Base-by-base conservation (phyloP, 805 yeast genomes). In the Ascoidea tarda region DNA sequence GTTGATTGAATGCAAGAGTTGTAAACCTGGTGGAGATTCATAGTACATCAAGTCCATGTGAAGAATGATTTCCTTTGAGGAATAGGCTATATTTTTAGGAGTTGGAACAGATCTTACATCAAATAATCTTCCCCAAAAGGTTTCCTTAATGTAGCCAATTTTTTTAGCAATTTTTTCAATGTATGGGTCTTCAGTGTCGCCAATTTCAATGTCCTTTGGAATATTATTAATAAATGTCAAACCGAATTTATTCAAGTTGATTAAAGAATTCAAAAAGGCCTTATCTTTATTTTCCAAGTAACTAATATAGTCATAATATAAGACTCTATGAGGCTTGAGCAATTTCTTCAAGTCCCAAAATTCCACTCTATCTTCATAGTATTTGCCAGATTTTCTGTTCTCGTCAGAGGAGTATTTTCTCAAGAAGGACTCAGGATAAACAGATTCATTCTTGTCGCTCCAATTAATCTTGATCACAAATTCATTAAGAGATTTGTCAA, bases 11-110 rank as follows among this genome's bases (percentile, higher is more conserved):
- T 85, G 93, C 48, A 85, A 69, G 46, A 83, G 63, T 63, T 85
- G 90, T 48, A 85, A 66, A 0, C 91, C 91, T 1, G 95, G 95
- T 2, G 90, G 90, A 8, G 88, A 79, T 62, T 85, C 90, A 61
- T 84, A 80, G 66, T 84, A 85, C 49, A 81, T 71, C 32, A 85
- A 70, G 60, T 86, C 93, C 84, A 83, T 85, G 59, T 85, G 95
- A 50, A 85, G 69, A 2, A 89, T 89, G 46, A 86, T 70, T 58
- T 76, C 76, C 6, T 71, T 72, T 50, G 74, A 71, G 5, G 93
- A 81, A 60, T 82, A 78, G 5, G 90, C 90, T 50, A 85, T 81
- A 58, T 85, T 83, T 52, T 74, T 77, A 10, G 89, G 84, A 32
- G 60, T 59, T 52, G 71, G 69, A 4, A 75, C 72, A 6, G 75